Evolutionary conservation across 306 rosid species (phyloP), one percentile per base, ranked within the genome.

Genomic region (Mimosa bimucronata): DNA sequence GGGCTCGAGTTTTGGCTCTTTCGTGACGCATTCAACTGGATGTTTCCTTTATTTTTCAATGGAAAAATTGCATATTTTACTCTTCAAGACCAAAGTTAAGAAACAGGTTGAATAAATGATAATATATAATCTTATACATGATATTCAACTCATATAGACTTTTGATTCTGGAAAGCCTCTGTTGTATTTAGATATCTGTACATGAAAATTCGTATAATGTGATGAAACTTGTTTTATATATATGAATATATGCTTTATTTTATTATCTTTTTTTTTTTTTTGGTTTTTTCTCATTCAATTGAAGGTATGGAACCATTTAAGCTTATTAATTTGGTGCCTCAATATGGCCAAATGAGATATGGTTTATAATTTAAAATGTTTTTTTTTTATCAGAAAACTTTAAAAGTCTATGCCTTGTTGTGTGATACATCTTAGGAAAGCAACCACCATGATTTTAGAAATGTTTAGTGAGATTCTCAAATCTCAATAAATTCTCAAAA

Each of bases 1-100:
- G 77, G 99, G 99, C 9, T 90, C 97, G 68, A 89, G 88, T 82
- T 95, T 95, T 83, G 99, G 99, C 80, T 95, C 99, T 21, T 95
- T 93, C 21, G 99, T 95, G 62, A 95, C 99, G 44, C 99, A 95
- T 82, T 88, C 98, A 65, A 95, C 94, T 0, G 98, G 99, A 16
- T 88, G 97, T 57, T 95, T 95, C 84, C 96, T 95, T 21, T 95
- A 95, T 61, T 93, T 95, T 82, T 91, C 97, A 46, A 89, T 95
- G 88, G 99, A 93, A 67, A 91, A 91, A 71, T 80, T 93, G 6
- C 88, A 90, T 80, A 89, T 95, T 85, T 78, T 95, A 69, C 74
- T 69, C 11, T 69, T 69, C 55, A 69, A 42, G 74, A 69, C 74
- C 21, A 69, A 69, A 69, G 37, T 69, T 25, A 69, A 69, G 74